phyloP scores from a whole-genome alignment of 2,329 filamentous ascomycete species.

The Cercospora sp. region DNA sequence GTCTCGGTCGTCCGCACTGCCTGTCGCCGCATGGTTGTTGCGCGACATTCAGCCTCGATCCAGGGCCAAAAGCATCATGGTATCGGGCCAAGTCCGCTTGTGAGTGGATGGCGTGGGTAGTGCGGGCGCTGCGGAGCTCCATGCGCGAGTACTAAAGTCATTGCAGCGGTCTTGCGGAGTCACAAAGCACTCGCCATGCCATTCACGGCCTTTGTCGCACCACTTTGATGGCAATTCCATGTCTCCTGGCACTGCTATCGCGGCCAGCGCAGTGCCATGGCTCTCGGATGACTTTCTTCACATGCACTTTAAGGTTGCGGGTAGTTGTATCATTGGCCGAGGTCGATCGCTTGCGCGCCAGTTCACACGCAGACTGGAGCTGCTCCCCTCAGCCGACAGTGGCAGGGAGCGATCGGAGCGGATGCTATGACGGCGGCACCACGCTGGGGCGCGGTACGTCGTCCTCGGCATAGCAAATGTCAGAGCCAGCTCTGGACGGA shows the following conservation, averaged over 20 bases:
- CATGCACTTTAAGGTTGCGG: conserved; percentile 19
- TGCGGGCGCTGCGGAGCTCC: conserved; percentile 20
- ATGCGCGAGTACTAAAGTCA: conserved; percentile 17
- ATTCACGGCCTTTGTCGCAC: conserved; percentile 5
- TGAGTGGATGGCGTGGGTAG: conserved; percentile 18
- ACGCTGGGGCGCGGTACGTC: conserved; percentile 4
- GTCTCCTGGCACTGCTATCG: conserved; percentile 1
- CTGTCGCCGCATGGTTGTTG: conserved; percentile 2
- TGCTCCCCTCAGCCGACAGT: conserved; percentile 19
- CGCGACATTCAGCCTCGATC: not conserved
- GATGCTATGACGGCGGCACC: conserved; percentile 24
- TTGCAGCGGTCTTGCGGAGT: conserved; percentile 13
- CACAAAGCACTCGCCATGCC: not conserved
- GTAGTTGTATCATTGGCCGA: conserved; percentile 15
- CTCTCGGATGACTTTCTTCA: conserved; percentile 10
- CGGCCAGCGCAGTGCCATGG: conserved; percentile 5
- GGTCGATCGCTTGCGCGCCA: conserved; percentile 17
- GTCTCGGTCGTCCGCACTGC: not conserved
- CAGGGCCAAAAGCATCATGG: conserved; percentile 6
- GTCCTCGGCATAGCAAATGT: conserved; percentile 23
- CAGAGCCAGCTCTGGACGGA: conserved; percentile 17
- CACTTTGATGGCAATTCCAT: conserved; percentile 12
- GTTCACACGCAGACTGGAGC: conserved; percentile 2
- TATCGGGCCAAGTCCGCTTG: conserved; percentile 16
- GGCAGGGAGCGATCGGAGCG: conserved; percentile 21